A percentile compares a stretch with the other conserved stretches of the same genome.
Evolutionary conservation across 176 grass and related monocot genomes (phyloP).

Genomic region (Ananas comosus): DNA sequence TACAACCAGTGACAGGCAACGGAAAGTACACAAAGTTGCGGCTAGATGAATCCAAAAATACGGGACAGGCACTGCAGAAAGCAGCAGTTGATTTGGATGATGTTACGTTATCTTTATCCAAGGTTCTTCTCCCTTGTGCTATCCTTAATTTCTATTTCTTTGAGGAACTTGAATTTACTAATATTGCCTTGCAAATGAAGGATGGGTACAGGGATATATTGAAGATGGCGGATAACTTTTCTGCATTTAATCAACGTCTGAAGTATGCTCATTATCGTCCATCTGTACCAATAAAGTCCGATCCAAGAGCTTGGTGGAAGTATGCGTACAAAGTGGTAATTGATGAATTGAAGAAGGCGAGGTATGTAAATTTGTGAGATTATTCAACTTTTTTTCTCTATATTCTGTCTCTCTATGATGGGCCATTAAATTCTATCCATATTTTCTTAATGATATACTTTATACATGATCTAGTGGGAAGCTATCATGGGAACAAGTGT

Average conservation of each 20-base stretch:
- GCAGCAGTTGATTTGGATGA: slow-evolving; percentile 86
- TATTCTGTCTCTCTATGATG: neutral
- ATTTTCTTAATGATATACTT: slow-evolving; percentile 18
- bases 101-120: slow-evolving; percentile 86
- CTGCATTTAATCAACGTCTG: slow-evolving; percentile 85
- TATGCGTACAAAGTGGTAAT: slow-evolving; percentile 75
- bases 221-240: slow-evolving; percentile 96
- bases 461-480: slow-evolving; percentile 50
- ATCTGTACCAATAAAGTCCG: slow-evolving; percentile 54
- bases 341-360: slow-evolving; percentile 85
- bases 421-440: slow-evolving; percentile 3
- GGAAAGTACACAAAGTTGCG: slow-evolving; percentile 82
- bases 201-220: slow-evolving; percentile 91
- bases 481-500: slow-evolving; percentile 85
- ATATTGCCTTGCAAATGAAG: slow-evolving; percentile 35
- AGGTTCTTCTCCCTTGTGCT: slow-evolving; percentile 35
- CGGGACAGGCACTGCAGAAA: slow-evolving; percentile 79
- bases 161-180: slow-evolving; percentile 9
- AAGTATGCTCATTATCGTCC: slow-evolving; percentile 91
- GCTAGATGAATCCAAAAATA: slow-evolving; percentile 65
- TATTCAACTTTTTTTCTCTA: slow-evolving; percentile 10
- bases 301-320: slow-evolving; percentile 86
- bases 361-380: slow-evolving; percentile 24
- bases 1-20: slow-evolving; percentile 83
- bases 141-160: slow-evolving; percentile 3